These are phyloP conservation scores for Suillus alpinus DNA, from an alignment of 768 basidiomycete genomes.

Conservation along the genomic window DNA sequence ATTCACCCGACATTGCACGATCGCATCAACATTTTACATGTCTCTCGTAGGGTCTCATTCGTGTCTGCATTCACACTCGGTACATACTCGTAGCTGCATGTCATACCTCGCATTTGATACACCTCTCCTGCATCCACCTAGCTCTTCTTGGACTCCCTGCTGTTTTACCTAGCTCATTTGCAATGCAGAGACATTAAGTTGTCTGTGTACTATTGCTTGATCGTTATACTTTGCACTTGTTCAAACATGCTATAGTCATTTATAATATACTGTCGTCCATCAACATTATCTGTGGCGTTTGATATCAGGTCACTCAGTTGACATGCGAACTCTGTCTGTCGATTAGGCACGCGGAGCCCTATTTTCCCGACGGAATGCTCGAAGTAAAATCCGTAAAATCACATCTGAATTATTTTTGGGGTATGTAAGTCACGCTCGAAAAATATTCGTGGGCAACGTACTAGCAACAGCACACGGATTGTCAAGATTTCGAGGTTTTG, in stretches of 20 bases:
- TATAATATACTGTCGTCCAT: background rate
- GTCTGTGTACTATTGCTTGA: slow-evolving; percentile 2
- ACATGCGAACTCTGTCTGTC: background rate
- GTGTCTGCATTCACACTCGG: slow-evolving; percentile 8
- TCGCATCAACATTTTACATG: slow-evolving; percentile 16
- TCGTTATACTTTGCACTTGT: background rate
- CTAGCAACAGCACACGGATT: background rate
- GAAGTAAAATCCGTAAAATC: background rate
- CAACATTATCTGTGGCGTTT: background rate
- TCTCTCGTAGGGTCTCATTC: slow-evolving; percentile 11
- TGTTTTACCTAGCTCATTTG: slow-evolving; percentile 7
- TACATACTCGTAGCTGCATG: slow-evolving; percentile 21
- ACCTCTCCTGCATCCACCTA: slow-evolving; percentile 8
- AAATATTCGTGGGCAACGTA: background rate
- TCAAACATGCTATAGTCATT: background rate
- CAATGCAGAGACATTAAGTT: slow-evolving; percentile 4
- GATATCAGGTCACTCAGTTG: background rate
- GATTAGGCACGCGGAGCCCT: background rate
- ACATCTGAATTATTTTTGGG: slow-evolving; percentile 1
- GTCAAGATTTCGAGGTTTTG: background rate
- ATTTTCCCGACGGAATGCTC: background rate
- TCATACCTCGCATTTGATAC: slow-evolving; percentile 18
- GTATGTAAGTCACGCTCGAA: background rate
- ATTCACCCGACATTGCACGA: slow-evolving; percentile 15
- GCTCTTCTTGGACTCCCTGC: slow-evolving; percentile 16